A percentile compares a stretch with the other conserved stretches of the same genome.
Conservation (phyloP, 805 yeast genomes). For the Metschnikowia cubensis region DNA sequence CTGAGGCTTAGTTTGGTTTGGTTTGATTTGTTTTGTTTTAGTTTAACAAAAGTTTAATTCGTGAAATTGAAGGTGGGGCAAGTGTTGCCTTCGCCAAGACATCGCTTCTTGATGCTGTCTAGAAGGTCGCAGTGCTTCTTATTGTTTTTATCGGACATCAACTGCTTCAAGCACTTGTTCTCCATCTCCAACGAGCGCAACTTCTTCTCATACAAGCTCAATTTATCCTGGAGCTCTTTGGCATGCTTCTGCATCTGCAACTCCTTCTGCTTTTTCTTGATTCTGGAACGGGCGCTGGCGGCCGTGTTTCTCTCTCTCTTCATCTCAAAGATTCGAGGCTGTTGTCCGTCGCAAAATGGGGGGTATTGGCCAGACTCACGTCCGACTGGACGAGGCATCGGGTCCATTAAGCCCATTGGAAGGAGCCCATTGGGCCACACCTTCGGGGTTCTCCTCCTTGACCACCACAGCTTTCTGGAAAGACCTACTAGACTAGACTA, state of each 20-base stretch:
- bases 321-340: conserved; percentile 37
- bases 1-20: not conserved
- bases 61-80: not conserved
- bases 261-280: conserved; percentile 88
- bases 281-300: conserved; percentile 90
- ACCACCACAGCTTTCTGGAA: conserved; percentile 1
- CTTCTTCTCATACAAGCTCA: conserved; percentile 62
- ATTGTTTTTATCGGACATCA: conserved; percentile 74
- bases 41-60: no score
- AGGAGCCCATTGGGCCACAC: not conserved
- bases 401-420: not conserved
- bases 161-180: conserved; percentile 74
- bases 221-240: conserved; percentile 65
- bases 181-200: conserved; percentile 90
- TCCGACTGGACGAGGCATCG: not conserved
- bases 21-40: no score
- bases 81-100: conserved; percentile 12
- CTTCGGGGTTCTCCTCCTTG: conserved; percentile 6
- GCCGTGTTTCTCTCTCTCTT: conserved; percentile 88
- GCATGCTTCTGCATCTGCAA: conserved; percentile 82
- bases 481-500: no score
- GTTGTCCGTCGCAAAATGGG: not conserved
- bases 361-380: not conserved
- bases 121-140: conserved; percentile 26
- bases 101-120: conserved; percentile 26